Evolutionary conservation across 106 monocot genomes (phyloP).

Genomic region (Dactylorhiza incarnata): DNA sequence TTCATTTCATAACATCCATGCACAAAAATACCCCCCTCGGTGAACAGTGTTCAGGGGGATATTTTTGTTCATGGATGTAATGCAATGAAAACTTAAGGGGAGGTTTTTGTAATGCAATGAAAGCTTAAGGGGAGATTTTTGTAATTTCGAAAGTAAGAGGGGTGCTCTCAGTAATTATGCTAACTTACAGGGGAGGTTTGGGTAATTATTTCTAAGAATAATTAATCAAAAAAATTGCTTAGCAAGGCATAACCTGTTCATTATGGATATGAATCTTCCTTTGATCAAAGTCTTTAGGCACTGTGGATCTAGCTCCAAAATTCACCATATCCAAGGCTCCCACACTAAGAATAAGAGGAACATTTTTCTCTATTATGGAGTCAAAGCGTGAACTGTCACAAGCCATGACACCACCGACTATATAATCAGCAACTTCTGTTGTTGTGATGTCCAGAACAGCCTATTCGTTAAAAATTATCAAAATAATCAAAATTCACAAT

Average conservation of each 20-base stretch:
- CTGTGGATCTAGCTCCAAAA: slow-evolving; percentile 73
- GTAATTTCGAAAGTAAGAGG: too few species aligned
- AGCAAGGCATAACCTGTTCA: slow-evolving; percentile 56
- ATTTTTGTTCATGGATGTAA: too few species aligned
- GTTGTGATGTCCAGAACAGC: slow-evolving; percentile 95
- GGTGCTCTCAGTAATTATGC: too few species aligned
- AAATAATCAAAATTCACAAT: not conserved
- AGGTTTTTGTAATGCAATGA: too few species aligned
- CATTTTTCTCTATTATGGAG: slow-evolving; percentile 64
- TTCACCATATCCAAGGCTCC: slow-evolving; percentile 98
- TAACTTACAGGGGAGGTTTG: too few species aligned
- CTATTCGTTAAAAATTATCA: slow-evolving; percentile 18
- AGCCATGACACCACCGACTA: slow-evolving; percentile 92
- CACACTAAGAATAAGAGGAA: slow-evolving; percentile 82
- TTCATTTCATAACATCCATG: too few species aligned
- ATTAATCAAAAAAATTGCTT: not conserved
- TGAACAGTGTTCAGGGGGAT: too few species aligned
- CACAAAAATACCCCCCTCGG: too few species aligned
- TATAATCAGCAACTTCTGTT: slow-evolving; percentile 89
- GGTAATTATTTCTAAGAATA: too few species aligned
- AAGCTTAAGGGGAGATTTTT: too few species aligned
- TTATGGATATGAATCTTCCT: slow-evolving; percentile 85
- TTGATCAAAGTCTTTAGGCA: slow-evolving; percentile 53
- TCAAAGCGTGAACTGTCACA: slow-evolving; percentile 84
- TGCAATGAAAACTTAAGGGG: too few species aligned